Evolutionary conservation across 2,329 filamentous ascomycete genomes (phyloP).

Genomic region (Knufia petricola): DNA sequence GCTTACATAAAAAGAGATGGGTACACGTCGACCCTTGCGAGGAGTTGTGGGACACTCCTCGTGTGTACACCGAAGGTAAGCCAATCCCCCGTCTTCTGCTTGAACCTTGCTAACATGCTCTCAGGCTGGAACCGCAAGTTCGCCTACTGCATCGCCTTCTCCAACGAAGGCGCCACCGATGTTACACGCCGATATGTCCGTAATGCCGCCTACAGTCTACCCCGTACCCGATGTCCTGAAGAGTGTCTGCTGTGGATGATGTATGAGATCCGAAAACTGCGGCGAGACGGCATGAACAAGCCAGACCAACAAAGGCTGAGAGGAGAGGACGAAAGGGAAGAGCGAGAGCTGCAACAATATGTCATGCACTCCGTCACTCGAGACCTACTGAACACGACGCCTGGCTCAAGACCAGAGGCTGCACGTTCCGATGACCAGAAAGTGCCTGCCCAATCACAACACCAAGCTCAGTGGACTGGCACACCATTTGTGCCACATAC

Average conservation of each 20-base stretch:
- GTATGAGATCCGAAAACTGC: constrained; percentile 78
- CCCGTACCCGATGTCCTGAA: constrained; percentile 72
- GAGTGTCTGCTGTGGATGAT: constrained; percentile 85
- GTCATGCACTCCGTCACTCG: constrained; percentile 37
- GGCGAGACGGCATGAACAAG: constrained; percentile 75
- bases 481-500: neutral
- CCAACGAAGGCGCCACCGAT: constrained; percentile 67
- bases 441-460: constrained; percentile 29
- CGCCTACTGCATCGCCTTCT: constrained; percentile 95
- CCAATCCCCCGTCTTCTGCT: constrained; percentile 13
- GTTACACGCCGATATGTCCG: constrained; percentile 57
- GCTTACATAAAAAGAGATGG: constrained; percentile 86
- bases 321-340: constrained; percentile 41
- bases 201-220: constrained; percentile 50
- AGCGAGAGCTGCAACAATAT: constrained; percentile 37
- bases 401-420: constrained; percentile 21
- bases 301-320: constrained; percentile 53
- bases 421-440: constrained; percentile 32
- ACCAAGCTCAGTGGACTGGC: constrained; percentile 11
- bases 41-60: constrained; percentile 88
- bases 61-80: constrained; percentile 76
- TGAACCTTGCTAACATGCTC: constrained; percentile 3
- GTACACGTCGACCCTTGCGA: constrained; percentile 95
- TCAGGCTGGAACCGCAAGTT: constrained; percentile 87
- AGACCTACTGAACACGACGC: constrained; percentile 36